phyloP scores from a whole-genome alignment of 257 asterid genomes.

The Cynanchum wilfordii region DNA sequence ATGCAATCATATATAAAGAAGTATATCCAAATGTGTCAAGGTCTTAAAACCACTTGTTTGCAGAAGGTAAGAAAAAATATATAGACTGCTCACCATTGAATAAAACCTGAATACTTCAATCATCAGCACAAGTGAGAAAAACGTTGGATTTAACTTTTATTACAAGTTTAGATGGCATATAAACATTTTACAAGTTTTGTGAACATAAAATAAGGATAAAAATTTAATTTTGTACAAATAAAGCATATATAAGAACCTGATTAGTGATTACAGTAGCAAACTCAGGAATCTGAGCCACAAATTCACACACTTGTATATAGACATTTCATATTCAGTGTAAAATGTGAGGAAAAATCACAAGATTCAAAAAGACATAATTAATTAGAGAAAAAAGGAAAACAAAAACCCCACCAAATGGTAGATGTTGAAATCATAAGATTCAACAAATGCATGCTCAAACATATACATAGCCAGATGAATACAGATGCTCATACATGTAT shows the following conservation, averaged over 20 bases:
- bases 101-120: neutral
- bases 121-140: neutral
- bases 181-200: neutral
- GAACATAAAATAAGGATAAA: neutral
- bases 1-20: neutral
- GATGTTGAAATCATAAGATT: neutral
- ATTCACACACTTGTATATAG: neutral
- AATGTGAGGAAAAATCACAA: neutral
- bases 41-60: neutral
- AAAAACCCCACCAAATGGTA: neutral
- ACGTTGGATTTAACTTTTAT: neutral
- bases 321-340: neutral
- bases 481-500: neutral
- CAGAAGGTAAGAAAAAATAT: neutral
- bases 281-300: neutral
- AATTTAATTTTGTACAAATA: neutral
- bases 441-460: slow-evolving; percentile 10
- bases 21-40: neutral
- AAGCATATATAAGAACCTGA: neutral
- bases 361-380: neutral
- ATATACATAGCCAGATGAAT: neutral
- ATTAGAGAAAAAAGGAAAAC: neutral
- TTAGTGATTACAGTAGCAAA: neutral
- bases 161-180: neutral
- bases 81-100: neutral